phyloP scores from a whole-genome alignment of 1,284 basidiomycete genomes.

The Sporisorium scitamineum region DNA sequence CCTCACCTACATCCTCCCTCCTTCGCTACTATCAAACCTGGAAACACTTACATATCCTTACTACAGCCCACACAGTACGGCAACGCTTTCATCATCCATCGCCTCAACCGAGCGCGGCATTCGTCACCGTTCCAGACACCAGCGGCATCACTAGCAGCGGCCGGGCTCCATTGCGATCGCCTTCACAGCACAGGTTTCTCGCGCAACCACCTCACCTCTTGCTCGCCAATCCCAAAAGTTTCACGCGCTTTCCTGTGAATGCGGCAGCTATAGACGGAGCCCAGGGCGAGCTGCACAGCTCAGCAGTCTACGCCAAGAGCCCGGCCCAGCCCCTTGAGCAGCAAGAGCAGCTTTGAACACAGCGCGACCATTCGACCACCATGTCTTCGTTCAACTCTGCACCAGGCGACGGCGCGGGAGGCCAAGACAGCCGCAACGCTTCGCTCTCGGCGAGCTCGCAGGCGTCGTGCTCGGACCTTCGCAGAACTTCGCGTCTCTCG shows the following conservation, averaged over 20 bases:
- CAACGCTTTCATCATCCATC: not conserved
- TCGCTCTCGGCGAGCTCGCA: slow-evolving; percentile 45
- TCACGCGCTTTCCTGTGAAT: slow-evolving; percentile 9
- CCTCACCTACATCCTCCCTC: not conserved
- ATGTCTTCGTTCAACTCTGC: slow-evolving; percentile 45
- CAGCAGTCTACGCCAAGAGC: slow-evolving; percentile 14
- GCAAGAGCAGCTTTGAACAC: not conserved
- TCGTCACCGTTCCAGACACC: not conserved
- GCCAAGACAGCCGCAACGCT: slow-evolving; percentile 32
- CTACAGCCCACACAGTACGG: not conserved
- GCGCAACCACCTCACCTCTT: not conserved
- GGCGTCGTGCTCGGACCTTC: slow-evolving; percentile 31
- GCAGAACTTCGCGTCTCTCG: slow-evolving; percentile 42
- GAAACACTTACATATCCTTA: not conserved
- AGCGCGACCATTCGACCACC: not conserved
- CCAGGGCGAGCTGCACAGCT: slow-evolving; percentile 20
- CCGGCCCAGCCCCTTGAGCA: slow-evolving; percentile 10
- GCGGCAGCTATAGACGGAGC: slow-evolving; percentile 18
- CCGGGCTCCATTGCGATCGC: not conserved
- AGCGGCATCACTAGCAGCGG: not conserved
- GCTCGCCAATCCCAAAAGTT: not conserved
- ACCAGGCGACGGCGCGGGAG: slow-evolving; percentile 14
- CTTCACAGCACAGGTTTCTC: not conserved
- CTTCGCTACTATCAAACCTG: not conserved
- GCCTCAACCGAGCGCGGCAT: too few species aligned